Percentiles rank a stretch among this genome's conserved stretches.
These are phyloP conservation scores for Polytrichum commune DNA, from an alignment of 225 moss, liverwort and hornwort species.

Conservation along the genomic window DNA sequence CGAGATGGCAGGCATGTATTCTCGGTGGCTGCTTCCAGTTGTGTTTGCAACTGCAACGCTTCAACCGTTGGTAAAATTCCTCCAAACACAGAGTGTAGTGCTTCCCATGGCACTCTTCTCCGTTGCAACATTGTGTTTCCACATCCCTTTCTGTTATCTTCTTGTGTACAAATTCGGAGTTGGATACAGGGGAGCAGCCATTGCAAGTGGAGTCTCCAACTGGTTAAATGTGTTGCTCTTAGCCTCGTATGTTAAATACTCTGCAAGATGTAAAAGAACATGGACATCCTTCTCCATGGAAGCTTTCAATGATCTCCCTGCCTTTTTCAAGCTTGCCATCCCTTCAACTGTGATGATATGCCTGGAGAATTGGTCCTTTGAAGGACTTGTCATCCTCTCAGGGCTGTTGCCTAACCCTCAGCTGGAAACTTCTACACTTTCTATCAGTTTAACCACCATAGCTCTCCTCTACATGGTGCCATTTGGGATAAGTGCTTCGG, in stretches of 20 bases:
- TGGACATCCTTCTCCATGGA: conserved; percentile 63
- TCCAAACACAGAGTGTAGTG: conserved; percentile 62
- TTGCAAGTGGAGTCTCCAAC: conserved; percentile 43
- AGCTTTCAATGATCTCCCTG: conserved; percentile 45
- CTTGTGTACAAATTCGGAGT: conserved; percentile 46
- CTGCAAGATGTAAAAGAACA: conserved; percentile 36
- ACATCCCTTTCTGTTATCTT: conserved; percentile 59
- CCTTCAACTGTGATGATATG: conserved; percentile 78
- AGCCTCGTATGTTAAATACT: conserved; percentile 33
- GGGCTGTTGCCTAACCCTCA: conserved; percentile 72
- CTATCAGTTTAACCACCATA: conserved; percentile 56
- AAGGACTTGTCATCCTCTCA: conserved; percentile 50
- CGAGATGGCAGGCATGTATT: conserved; percentile 38
- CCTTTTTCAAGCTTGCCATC: conserved; percentile 63
- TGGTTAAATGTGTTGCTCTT: conserved; percentile 65
- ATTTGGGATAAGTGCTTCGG: conserved; percentile 52
- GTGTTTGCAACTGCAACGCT: conserved; percentile 51
- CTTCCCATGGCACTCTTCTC: conserved; percentile 60
- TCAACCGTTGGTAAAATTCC: conserved; percentile 65
- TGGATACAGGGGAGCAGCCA: conserved; percentile 63
- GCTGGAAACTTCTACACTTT: conserved; percentile 65
- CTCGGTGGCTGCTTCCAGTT: conserved; percentile 41
- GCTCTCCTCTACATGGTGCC: conserved; percentile 60
- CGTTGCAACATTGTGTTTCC: conserved; percentile 38
- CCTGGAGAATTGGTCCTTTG: conserved; percentile 79